Evolutionary conservation across 2,329 filamentous ascomycete genomes (phyloP).

Genomic region (Boeremia lycopersici): DNA sequence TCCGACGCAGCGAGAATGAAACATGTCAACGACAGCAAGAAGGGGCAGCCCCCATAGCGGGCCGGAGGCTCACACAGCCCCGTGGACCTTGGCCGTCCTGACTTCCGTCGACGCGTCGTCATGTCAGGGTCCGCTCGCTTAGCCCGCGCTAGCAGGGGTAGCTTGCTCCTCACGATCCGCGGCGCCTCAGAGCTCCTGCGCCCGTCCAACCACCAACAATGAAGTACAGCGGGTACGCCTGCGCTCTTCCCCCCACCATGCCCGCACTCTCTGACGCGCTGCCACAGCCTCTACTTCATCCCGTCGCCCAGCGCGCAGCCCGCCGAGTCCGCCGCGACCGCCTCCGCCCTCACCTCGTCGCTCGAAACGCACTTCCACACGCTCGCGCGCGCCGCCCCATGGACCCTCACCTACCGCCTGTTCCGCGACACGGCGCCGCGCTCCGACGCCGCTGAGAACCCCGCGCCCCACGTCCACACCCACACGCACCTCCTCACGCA

Average conservation of each 20-base stretch:
- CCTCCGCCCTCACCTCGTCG: conserved; percentile 30
- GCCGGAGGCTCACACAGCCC: conserved; percentile 14
- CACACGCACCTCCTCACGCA: conserved; percentile 41
- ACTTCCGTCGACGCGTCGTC: conserved; percentile 8
- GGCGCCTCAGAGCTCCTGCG: background rate
- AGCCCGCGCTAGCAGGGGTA: conserved; percentile 10
- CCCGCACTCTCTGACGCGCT: background rate
- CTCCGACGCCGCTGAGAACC: conserved; percentile 14
- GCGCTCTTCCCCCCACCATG: background rate
- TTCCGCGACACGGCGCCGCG: conserved; percentile 40
- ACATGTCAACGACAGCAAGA: background rate
- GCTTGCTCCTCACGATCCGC: conserved; percentile 3
- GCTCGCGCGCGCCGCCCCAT: conserved; percentile 28
- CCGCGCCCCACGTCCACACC: conserved; percentile 26
- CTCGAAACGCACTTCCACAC: conserved; percentile 37
- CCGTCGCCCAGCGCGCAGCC: conserved; percentile 31
- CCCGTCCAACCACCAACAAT: conserved; percentile 16
- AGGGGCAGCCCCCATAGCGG: conserved; percentile 15
- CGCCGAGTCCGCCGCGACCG: conserved; percentile 29
- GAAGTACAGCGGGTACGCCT: conserved; percentile 30
- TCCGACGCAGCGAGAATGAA: background rate
- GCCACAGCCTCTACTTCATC: conserved; percentile 41
- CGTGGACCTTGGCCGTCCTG: conserved; percentile 12
- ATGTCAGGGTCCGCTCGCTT: background rate
- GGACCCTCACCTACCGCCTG: conserved; percentile 41